phyloP scores from a whole-genome alignment of 352 stramenopile species.

The Pythium plurisporium region DNA sequence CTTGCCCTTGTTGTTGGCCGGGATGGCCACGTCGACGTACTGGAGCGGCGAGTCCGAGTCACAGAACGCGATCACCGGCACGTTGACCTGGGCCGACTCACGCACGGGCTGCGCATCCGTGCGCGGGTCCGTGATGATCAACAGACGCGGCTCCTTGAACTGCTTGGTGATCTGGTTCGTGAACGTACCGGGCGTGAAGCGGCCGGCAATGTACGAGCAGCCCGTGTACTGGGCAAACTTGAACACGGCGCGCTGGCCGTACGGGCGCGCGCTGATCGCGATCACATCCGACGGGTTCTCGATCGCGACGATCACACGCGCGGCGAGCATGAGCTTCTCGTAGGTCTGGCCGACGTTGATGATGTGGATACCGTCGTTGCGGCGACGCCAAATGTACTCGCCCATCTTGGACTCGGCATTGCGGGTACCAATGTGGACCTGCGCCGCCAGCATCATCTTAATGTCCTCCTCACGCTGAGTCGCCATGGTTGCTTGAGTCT shows the following conservation, averaged over 20 bases:
- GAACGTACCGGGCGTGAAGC: constrained; percentile 99
- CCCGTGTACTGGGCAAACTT: constrained; percentile 99
- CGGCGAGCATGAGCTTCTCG: constrained; percentile 99
- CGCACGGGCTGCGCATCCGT: constrained; percentile 97
- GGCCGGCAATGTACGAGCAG: constrained; percentile 95
- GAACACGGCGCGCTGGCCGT: constrained; percentile 99
- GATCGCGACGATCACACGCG: constrained; percentile 99
- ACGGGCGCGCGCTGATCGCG: constrained; percentile 97
- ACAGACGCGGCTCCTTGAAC: constrained; percentile 98
- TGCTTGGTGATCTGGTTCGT: constrained; percentile 99
- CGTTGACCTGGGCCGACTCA: constrained; percentile 99
- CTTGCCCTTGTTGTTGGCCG: constrained; percentile 99
- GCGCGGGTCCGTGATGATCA: constrained; percentile 99
- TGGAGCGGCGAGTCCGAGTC: constrained; percentile 99
- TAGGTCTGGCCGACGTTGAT: constrained; percentile 99
- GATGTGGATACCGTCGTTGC: constrained; percentile 99
- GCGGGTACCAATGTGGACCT: constrained; percentile 99
- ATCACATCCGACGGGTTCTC: constrained; percentile 99
- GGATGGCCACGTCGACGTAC: constrained; percentile 99
- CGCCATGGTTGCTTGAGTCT: constrained; percentile 56
- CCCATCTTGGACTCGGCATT: constrained; percentile 99
- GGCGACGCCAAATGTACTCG: constrained; percentile 99
- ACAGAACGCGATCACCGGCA: constrained; percentile 99
- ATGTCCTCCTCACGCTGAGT: constrained; percentile 98
- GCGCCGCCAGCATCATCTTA: constrained; percentile 99